Evolutionary conservation across 2,329 filamentous ascomycete genomes (phyloP), one percentile per base, ranked within the genome.

Genomic region (Hortaea sp.): DNA sequence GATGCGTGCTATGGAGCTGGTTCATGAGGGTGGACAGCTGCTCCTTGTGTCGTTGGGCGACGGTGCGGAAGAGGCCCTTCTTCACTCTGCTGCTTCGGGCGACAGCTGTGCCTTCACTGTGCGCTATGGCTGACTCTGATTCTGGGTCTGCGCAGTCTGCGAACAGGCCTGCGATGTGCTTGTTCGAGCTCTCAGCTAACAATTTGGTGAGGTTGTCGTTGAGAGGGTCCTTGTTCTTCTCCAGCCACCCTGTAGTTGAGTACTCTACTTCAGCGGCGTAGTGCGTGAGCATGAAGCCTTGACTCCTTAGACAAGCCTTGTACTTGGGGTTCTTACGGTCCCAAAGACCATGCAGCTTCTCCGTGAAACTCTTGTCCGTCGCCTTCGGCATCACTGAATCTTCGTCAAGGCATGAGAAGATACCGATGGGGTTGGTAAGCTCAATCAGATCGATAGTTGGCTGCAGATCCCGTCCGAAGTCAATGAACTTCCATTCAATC

Each of bases 401-500:
- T 67, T 98, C 92, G 56, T 98, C 92, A 11, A 98, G 74, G 61
- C 94, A 98, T 0, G 92, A 97, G 66, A 98, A 98, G 58, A 98
- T 94, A 71, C 92, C 94, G 47, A 98, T 98, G 0, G 92, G 92
- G 57, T 98, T 98, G 0, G 92, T 79, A 31, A 98, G 67, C 66
- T 98, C 92, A 53, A 98, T 98, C 39, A 98, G 75, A 59, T 98
- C 92, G 57, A 98, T 98, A 0, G 92, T 98, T 0, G 92, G 92
- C 64, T 98, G 94, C 28, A 98, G 74, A 61, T 98, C 92, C 51
- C 89, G 88, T 12, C 92, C 92, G 63, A 98, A 98, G 66, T 98
- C 92, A 62, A 98, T 98, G 64, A 98, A 98, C 62, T 97, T 88
- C 92, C 92, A 98, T 68, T 98, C 92, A 56, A 98, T 98, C 66